Evolutionary conservation across 140 eudicot genomes (phyloP).

Genomic region (Anethum foeniculum): DNA sequence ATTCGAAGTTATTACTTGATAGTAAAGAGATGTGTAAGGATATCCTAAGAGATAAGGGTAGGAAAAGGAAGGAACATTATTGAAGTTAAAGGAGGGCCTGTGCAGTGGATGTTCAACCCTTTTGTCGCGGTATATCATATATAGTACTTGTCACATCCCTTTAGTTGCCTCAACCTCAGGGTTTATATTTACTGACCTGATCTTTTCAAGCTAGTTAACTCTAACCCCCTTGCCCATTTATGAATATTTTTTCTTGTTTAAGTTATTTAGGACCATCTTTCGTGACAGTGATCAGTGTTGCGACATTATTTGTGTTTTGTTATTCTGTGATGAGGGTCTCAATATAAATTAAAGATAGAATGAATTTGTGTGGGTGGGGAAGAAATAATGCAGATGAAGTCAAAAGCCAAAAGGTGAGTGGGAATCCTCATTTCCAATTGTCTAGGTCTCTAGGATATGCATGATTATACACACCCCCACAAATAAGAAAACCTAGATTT

Average conservation of each 20-base stretch:
- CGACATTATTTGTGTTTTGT: neutral
- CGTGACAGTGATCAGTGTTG: neutral
- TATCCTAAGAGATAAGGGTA: constrained; percentile 13
- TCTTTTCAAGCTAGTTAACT: neutral
- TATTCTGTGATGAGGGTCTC: neutral
- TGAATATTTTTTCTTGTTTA: neutral
- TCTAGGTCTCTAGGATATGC: neutral
- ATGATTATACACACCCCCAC: neutral
- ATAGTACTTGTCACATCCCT: constrained; percentile 35
- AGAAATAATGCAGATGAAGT: neutral
- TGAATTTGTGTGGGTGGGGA: neutral
- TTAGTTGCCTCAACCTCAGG: constrained; percentile 26
- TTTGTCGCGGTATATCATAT: constrained; percentile 8
- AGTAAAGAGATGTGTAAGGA: neutral
- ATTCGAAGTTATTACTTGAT: neutral
- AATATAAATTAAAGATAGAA: neutral
- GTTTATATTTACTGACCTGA: constrained; percentile 5
- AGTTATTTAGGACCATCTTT: neutral
- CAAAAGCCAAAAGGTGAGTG: neutral
- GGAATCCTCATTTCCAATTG: neutral
- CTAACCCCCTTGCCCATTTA: neutral
- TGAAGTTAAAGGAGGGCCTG: constrained; percentile 28
- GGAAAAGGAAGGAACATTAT: constrained; percentile 7
- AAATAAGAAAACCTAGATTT: neutral
- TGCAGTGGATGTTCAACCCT: constrained; percentile 28